These are phyloP conservation scores for Cyberlindnera samutprakarnensis DNA, from an alignment of 805 yeast species.

Conservation along the genomic window DNA sequence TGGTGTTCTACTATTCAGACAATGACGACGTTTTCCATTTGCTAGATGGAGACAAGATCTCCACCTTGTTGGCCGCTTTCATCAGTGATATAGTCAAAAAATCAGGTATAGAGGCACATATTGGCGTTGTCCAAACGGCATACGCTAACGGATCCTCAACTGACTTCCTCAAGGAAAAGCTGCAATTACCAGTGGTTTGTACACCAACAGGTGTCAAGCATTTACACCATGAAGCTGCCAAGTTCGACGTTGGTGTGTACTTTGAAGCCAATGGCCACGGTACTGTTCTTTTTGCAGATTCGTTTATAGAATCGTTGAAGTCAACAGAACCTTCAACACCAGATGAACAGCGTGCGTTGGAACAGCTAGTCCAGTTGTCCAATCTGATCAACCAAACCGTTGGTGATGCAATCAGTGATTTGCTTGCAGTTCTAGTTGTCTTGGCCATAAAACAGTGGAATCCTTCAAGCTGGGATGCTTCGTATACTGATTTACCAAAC, in stretches of 20 bases:
- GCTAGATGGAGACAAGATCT: constrained; percentile 90
- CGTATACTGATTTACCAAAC: constrained; percentile 84
- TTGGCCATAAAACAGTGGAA: constrained; percentile 46
- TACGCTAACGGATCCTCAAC: constrained; percentile 96
- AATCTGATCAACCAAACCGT: constrained; percentile 89
- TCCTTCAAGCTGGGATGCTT: constrained; percentile 67
- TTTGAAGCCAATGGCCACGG: constrained; percentile 99
- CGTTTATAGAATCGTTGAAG: constrained; percentile 34
- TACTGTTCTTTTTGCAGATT: constrained; percentile 73
- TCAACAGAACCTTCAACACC: constrained; percentile 30
- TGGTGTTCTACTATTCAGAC: constrained; percentile 66
- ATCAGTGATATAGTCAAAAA: constrained; percentile 46
- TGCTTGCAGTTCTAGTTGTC: constrained; percentile 68
- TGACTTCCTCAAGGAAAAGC: constrained; percentile 47
- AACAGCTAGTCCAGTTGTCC: constrained; percentile 51
- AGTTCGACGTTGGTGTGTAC: constrained; percentile 86
- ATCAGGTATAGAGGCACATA: constrained; percentile 29
- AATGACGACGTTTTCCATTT: constrained; percentile 35
- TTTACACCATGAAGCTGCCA: constrained; percentile 81
- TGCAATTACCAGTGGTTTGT: constrained; percentile 74
- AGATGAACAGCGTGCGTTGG: constrained; percentile 41
- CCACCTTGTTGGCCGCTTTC: constrained; percentile 72
- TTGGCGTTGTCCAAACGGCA: constrained; percentile 95
- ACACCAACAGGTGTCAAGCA: constrained; percentile 97
- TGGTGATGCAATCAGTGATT: constrained; percentile 97